Evolutionary conservation across 2,329 filamentous ascomycete species (phyloP).

Genomic region (Zymoseptoria ardabiliae): DNA sequence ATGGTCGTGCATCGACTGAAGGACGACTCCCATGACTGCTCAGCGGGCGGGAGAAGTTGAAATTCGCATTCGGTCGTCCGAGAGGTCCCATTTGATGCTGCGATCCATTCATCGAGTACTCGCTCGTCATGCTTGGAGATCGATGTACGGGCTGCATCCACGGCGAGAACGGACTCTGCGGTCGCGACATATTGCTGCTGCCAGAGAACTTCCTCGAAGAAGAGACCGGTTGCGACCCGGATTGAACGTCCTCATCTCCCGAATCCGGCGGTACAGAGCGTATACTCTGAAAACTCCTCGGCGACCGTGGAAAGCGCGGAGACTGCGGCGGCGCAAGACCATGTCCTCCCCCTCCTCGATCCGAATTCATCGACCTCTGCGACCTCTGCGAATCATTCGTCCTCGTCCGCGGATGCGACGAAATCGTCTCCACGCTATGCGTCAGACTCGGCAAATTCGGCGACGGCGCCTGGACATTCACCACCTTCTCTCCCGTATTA

Average conservation of each 20-base stretch:
- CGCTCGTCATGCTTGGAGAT: slow-evolving; percentile 79
- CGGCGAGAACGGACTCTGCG: slow-evolving; percentile 58
- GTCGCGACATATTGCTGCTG: slow-evolving; percentile 55
- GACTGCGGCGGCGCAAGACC: slow-evolving; percentile 28
- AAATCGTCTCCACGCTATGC: slow-evolving; percentile 30
- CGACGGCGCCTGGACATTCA: slow-evolving; percentile 37
- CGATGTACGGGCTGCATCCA: slow-evolving; percentile 56
- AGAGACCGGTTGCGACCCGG: slow-evolving; percentile 47
- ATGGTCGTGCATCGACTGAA: slow-evolving; percentile 32
- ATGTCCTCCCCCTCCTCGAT: slow-evolving; percentile 15
- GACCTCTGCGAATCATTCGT: slow-evolving; percentile 32
- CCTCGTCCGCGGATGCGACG: slow-evolving; percentile 33
- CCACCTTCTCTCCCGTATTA: slow-evolving; percentile 23
- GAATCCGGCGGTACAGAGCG: slow-evolving; percentile 43
- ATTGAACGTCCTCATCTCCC: slow-evolving; percentile 53
- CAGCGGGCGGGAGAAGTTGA: slow-evolving; percentile 84
- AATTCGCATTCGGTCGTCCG: slow-evolving; percentile 11
- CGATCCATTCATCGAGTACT: slow-evolving; percentile 58
- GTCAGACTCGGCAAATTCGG: slow-evolving; percentile 32
- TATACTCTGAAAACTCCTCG: slow-evolving; percentile 38
- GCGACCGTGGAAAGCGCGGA: slow-evolving; percentile 36
- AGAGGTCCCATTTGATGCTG: slow-evolving; percentile 10
- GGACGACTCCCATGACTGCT: slow-evolving; percentile 53
- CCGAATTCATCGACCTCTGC: slow-evolving; percentile 17
- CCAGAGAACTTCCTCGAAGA: slow-evolving; percentile 75